Conservation (phyloP, 2,329 filamentous ascomycete species). For the Fusarium pseudograminearum region DNA sequence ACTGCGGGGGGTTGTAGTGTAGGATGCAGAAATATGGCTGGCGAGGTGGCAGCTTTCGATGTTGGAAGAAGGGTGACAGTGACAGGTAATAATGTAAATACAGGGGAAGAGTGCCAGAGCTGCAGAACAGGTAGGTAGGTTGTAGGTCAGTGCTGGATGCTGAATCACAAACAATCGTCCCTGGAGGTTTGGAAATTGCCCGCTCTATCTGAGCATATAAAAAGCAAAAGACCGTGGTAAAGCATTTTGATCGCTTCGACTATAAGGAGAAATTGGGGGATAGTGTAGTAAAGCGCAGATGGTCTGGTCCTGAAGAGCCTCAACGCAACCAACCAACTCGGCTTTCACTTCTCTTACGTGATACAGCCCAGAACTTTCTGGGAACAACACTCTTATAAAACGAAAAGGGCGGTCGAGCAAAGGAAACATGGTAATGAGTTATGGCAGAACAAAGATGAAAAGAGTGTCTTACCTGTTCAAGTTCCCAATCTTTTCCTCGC, state of each 20-base stretch:
- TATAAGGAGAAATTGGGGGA: background rate
- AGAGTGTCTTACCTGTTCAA: conserved; percentile 75
- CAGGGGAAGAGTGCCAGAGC: conserved; percentile 12
- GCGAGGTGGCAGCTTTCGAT: conserved; percentile 12
- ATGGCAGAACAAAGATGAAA: conserved; percentile 11
- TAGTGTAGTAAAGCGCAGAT: conserved; percentile 13
- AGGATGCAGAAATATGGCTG: conserved; percentile 20
- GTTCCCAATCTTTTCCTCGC: conserved; percentile 81
- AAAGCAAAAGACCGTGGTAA: background rate
- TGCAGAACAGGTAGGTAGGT: background rate
- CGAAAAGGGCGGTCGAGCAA: background rate
- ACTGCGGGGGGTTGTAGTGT: conserved; percentile 9
- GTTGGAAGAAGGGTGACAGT: conserved; percentile 21
- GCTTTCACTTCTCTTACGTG: background rate
- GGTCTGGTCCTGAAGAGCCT: conserved; percentile 2
- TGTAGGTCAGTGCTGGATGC: background rate
- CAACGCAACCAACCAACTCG: conserved; percentile 13
- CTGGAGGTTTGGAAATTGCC: conserved; percentile 2
- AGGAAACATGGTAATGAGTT: background rate
- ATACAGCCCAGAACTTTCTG: conserved; percentile 22
- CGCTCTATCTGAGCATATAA: background rate
- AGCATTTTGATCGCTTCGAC: background rate
- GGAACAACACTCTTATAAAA: conserved; percentile 2
- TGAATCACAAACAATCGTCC: conserved; percentile 16
- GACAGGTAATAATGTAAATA: conserved; percentile 8